These are phyloP conservation scores for Candida nanaspora DNA, from an alignment of 805 yeast species.

Conservation along the genomic window DNA sequence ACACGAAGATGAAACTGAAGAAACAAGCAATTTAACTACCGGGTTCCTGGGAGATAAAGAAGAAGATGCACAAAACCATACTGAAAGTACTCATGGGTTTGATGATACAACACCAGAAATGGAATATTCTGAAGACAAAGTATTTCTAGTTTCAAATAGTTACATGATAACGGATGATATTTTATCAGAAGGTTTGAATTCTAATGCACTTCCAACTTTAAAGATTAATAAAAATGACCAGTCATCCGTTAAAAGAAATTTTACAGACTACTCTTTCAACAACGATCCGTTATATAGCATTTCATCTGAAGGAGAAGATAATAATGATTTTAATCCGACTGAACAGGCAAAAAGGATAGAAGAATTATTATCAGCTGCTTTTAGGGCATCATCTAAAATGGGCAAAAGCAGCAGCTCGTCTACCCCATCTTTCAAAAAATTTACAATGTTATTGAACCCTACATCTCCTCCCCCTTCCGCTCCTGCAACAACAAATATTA, in stretches of 20 bases:
- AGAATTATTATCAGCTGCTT: no score
- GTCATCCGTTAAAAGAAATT: background rate
- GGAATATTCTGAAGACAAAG: background rate
- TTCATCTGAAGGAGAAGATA: background rate
- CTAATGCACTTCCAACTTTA: background rate
- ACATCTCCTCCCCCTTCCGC: slow-evolving; percentile 4
- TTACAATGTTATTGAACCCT: background rate
- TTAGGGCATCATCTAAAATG: no score
- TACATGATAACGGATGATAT: slow-evolving; percentile 1
- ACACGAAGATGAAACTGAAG: background rate
- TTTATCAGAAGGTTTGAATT: background rate
- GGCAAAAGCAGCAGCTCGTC: no score
- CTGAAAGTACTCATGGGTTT: background rate
- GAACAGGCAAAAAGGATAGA: background rate
- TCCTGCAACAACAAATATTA: slow-evolving; percentile 9
- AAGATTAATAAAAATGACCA: background rate
- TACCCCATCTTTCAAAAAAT: background rate
- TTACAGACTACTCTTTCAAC: background rate
- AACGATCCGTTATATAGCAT: slow-evolving; percentile 1
- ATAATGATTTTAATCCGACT: background rate
- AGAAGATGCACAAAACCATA: background rate
- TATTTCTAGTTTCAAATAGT: background rate
- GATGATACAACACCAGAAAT: background rate
- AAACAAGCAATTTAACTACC: background rate
- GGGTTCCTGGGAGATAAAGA: background rate